phyloP scores from a whole-genome alignment of 805 yeast species.

The Metschnikowia kofuensis region DNA sequence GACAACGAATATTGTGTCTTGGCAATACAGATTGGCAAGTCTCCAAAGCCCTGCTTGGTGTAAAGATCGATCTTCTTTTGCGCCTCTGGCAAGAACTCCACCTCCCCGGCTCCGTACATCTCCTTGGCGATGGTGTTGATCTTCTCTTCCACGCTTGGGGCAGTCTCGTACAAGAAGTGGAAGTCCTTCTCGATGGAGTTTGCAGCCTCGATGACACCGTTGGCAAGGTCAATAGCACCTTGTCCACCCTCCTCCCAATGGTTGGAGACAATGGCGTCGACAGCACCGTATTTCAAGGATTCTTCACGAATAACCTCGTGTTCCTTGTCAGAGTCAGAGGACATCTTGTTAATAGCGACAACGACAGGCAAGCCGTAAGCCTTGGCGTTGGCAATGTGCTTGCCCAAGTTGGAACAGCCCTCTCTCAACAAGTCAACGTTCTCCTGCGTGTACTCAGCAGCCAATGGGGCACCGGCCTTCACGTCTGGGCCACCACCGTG shows the following conservation, averaged over 20 bases:
- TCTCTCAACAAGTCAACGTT: slow-evolving; percentile 63
- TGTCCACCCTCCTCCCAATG: slow-evolving; percentile 87
- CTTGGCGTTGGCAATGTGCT: slow-evolving; percentile 72
- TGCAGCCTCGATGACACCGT: slow-evolving; percentile 64
- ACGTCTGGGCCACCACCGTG: slow-evolving; percentile 91
- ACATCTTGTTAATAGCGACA: slow-evolving; percentile 79
- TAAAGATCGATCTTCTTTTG: slow-evolving; percentile 64
- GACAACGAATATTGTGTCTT: slow-evolving; percentile 84
- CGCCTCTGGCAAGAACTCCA: slow-evolving; percentile 69
- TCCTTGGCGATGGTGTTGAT: slow-evolving; percentile 64
- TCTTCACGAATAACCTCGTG: slow-evolving; percentile 64
- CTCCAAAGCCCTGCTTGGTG: slow-evolving; percentile 71
- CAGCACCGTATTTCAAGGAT: slow-evolving; percentile 74
- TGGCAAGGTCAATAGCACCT: slow-evolving; percentile 74
- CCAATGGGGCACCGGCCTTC: slow-evolving; percentile 78
- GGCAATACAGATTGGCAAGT: slow-evolving; percentile 80
- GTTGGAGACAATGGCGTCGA: slow-evolving; percentile 74
- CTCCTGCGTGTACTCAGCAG: slow-evolving; percentile 69
- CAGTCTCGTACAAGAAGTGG: slow-evolving; percentile 58
- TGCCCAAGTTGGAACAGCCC: slow-evolving; percentile 74
- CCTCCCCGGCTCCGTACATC: slow-evolving; percentile 75
- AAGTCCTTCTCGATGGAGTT: slow-evolving; percentile 43
- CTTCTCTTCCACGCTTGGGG: slow-evolving; percentile 58
- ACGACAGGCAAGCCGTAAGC: slow-evolving; percentile 75
- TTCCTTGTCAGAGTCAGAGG: slow-evolving; percentile 67